Evolutionary conservation across 1,284 basidiomycete species (phyloP), one percentile per base, ranked within the genome.

Genomic region (Moniliella sp.): DNA sequence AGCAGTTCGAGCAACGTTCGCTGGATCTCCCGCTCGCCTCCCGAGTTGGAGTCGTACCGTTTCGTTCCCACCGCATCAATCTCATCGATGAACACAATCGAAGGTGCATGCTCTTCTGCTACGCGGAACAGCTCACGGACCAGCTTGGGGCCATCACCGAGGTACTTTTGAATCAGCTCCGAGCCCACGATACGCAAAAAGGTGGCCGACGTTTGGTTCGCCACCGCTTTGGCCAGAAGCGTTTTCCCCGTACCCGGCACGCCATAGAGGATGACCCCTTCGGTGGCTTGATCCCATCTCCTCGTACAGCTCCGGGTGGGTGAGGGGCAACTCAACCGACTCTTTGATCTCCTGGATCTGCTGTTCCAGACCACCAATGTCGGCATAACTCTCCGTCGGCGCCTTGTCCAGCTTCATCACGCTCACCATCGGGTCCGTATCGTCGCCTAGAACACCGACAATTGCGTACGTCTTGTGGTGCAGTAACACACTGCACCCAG

Each of bases 311-410:
- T 99, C 91, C 5, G 91, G 91, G 61, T 97, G 91, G 11, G 88
- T 97, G 29, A 99, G 69, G 0, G 91, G 91, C 30, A 99, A 69
- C 62, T 97, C 91, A 39, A 99, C 88, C 15, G 88, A 82, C 75
- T 99, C 80, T 69, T 97, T 97, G 61, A 97, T 94, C 64, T 97
- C 88, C 63, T 94, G 84, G 50, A 97, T 97, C 63, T 97, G 91
- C 31, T 70, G 69, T 61, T 97, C 91, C 15, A 99, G 68, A 36
- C 88, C 88, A 69, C 91, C 91, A 49, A 99, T 79, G 58, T 97
- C 91, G 21, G 88, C 86, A 62, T 99, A 99, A 45, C 81, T 91
- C 65, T 97, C 91, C 12, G 84, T 88, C 1, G 91, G 91, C 5
- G 88, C 88, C 66, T 97, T 94, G 43, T 61, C 58, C 27, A 94